Evolutionary conservation across 192 early-diverging fungal species (phyloP).

Genomic region (Backusella westeae): DNA sequence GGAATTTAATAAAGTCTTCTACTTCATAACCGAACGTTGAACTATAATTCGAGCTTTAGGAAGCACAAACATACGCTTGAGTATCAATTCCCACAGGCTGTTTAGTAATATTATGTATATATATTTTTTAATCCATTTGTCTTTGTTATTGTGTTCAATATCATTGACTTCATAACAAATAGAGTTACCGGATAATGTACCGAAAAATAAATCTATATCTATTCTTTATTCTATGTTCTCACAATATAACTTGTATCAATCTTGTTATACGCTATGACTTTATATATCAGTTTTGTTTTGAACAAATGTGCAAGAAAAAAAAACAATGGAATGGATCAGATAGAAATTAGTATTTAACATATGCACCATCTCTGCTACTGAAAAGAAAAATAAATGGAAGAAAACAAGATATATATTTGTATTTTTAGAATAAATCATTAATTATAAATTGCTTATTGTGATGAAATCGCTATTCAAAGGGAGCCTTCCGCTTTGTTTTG

Average conservation of each 20-base stretch:
- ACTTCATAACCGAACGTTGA: neutral
- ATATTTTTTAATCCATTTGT: neutral
- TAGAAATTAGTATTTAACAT: neutral
- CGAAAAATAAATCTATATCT: neutral
- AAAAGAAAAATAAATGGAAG: neutral
- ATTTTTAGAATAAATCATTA: slow-evolving; percentile 5
- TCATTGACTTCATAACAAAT: neutral
- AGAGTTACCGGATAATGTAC: neutral
- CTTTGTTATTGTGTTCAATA: slow-evolving; percentile 3
- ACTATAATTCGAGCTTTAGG: neutral
- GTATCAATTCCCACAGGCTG: neutral
- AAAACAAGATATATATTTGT: neutral
- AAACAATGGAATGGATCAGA: neutral
- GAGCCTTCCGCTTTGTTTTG: neutral
- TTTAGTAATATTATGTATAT: neutral
- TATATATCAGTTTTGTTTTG: neutral
- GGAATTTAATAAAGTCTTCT: neutral
- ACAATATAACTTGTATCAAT: neutral
- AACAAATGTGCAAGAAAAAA: neutral
- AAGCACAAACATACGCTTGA: neutral
- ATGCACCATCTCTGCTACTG: neutral
- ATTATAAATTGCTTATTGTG: slow-evolving; percentile 7
- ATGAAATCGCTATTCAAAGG: neutral
- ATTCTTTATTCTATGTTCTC: neutral
- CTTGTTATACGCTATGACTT: neutral